Base-by-base conservation (phyloP, 2,329 filamentous ascomycete species). In the Botrytis fragariae region DNA sequence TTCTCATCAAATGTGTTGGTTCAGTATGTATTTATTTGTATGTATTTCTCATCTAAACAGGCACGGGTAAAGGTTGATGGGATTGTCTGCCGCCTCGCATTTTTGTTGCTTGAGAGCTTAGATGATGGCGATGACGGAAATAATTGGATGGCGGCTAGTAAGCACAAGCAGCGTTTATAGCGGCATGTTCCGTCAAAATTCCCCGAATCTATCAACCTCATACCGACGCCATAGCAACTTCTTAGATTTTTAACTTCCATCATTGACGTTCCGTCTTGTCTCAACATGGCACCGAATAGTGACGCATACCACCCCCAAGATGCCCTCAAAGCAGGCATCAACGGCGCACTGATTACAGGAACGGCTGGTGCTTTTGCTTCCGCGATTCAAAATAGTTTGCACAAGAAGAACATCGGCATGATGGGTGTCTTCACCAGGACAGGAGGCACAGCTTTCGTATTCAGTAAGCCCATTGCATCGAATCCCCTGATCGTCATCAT, bases 311-410 rank as follows among this genome's bases (percentile, higher is more conserved):
- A 92, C 77, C 89, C 92, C 67, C 89, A 91, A 83, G 93, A 97
- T 87, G 90, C 93, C 77, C 83, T 97, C 79, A 87, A 87, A 77
- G 86, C 87, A 76, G 88, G 91, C 69, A 84, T 91, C 81, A 90
- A 89, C 81, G 89, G 90, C 75, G 88, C 87, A 59, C 80, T 90
- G 76, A 83, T 93, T 79, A 90, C 91, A 75, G 90, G 90, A 80
- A 84, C 85, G 74, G 88, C 88, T 74, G 94, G 94, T 79, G 84
- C 92, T 81, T 87, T 94, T 83, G 82, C 92, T 74, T 92, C 93
- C 69, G 91, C 92, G 72, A 87, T 97, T 77, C 93, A 95, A 85
- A 98, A 97, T 86, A 93, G 94, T 74, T 88, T 98, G 78, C 87
- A 91, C 72, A 94, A 90, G 85, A 87, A 89, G 82, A 97, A 97